These are phyloP conservation scores for Dryadomyces quercus-mongolicae DNA, from an alignment of 2,329 filamentous ascomycete species.

Conservation along the genomic window DNA sequence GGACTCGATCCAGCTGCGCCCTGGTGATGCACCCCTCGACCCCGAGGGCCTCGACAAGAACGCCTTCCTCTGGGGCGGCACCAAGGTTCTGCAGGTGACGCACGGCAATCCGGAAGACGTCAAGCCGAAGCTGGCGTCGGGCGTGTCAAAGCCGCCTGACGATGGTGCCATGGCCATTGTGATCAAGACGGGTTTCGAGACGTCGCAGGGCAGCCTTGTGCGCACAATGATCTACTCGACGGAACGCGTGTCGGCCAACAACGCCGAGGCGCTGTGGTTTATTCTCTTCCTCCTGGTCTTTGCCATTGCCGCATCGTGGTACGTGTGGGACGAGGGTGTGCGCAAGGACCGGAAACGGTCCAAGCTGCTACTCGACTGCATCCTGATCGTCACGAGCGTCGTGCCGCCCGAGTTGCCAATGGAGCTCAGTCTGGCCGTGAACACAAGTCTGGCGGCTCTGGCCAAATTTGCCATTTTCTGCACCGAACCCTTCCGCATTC, in stretches of 20 bases:
- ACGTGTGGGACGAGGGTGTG: conserved; percentile 97
- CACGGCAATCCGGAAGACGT: conserved; percentile 73
- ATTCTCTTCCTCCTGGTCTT: conserved; percentile 95
- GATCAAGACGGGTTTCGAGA: conserved; percentile 96
- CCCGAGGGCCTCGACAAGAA: conserved; percentile 93
- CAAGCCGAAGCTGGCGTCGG: conserved; percentile 57
- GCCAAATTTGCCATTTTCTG: conserved; percentile 97
- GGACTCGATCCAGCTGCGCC: conserved; percentile 86
- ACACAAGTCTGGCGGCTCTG: conserved; percentile 88
- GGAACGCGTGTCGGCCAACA: conserved; percentile 96
- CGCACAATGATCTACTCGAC: conserved; percentile 99
- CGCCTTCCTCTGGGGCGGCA: conserved; percentile 90
- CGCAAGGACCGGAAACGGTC: conserved; percentile 89
- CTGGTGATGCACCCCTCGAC: conserved; percentile 68
- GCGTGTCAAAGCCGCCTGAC: conserved; percentile 76
- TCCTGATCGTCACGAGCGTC: conserved; percentile 95
- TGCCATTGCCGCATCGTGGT: conserved; percentile 95
- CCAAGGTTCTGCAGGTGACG: conserved; percentile 91
- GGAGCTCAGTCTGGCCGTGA: conserved; percentile 94
- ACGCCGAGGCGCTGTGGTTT: conserved; percentile 90
- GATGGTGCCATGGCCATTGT: conserved; percentile 90
- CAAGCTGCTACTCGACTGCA: conserved; percentile 92
- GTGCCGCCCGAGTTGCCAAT: conserved; percentile 97
- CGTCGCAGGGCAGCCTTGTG: conserved; percentile 92
- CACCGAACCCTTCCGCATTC: conserved; percentile 96